A percentile compares a stretch with the other conserved stretches of the same genome.
phyloP scores from a whole-genome alignment of 768 basidiomycete genomes.

The Artomyces pyxidatus region DNA sequence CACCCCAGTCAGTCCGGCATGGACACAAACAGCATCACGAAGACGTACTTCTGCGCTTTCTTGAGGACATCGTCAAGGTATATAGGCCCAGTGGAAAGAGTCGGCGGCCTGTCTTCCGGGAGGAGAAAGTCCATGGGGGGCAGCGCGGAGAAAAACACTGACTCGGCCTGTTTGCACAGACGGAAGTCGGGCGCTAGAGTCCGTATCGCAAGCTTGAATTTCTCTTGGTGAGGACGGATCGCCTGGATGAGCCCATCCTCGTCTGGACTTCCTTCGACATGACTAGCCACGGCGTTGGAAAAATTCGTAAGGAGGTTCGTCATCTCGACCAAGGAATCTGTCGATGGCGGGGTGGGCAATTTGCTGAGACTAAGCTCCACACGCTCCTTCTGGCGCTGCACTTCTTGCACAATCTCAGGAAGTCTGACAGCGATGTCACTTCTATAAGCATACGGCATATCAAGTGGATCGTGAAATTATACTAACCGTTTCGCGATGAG shows the following conservation, averaged over 20 bases:
- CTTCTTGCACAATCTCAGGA: no score
- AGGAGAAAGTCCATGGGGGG: slow-evolving; percentile 25
- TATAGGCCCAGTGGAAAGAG: slow-evolving; percentile 24
- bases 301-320: slow-evolving; percentile 37
- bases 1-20: neutral
- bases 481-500: slow-evolving; percentile 11
- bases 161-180: slow-evolving; percentile 31
- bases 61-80: slow-evolving; percentile 41
- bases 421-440: slow-evolving; percentile 32
- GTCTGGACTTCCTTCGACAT: slow-evolving; percentile 45
- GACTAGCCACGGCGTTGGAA: slow-evolving; percentile 30
- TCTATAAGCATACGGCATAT: neutral
- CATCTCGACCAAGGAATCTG: slow-evolving; percentile 48
- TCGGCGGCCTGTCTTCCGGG: slow-evolving; percentile 31
- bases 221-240: slow-evolving; percentile 37
- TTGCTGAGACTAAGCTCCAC: slow-evolving; percentile 23
- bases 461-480: neutral
- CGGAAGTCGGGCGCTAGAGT: slow-evolving; percentile 46
- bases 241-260: slow-evolving; percentile 43
- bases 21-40: neutral
- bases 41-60: slow-evolving; percentile 34
- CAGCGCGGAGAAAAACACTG: neutral
- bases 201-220: slow-evolving; percentile 40
- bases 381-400: slow-evolving; percentile 49
- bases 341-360: slow-evolving; percentile 44